Conservation (phyloP, 2,329 filamentous ascomycete species). For the Kalaharituber pfeilii region DNA sequence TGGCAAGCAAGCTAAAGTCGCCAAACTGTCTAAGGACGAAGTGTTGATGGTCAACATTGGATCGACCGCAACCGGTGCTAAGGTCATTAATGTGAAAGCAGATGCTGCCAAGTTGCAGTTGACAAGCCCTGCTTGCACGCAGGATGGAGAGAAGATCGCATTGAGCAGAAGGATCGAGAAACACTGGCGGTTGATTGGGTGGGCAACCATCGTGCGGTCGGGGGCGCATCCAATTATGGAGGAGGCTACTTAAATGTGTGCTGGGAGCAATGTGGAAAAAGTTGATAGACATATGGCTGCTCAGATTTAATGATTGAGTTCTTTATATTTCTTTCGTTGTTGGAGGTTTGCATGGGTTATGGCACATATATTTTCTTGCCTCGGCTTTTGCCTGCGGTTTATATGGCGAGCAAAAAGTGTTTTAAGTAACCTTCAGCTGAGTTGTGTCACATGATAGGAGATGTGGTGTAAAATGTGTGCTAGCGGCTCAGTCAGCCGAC, state of each 20-base stretch:
- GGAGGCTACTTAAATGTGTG: neutral
- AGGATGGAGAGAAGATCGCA: conserved; percentile 95
- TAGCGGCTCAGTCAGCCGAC: no score
- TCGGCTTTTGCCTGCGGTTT: neutral
- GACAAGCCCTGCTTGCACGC: conserved; percentile 87
- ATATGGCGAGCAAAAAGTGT: neutral
- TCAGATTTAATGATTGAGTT: neutral
- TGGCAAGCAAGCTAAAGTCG: conserved; percentile 98
- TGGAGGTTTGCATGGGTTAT: neutral
- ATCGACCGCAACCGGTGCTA: conserved; percentile 89
- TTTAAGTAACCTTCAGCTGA: neutral
- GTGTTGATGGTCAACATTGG: conserved; percentile 99
- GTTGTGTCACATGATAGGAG: neutral
- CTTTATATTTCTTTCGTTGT: neutral
- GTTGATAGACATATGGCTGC: neutral
- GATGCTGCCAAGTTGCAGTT: conserved; percentile 91
- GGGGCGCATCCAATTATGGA: conserved; percentile 1
- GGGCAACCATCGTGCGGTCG: conserved; percentile 53
- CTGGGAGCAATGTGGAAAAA: neutral
- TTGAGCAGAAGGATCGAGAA: conserved; percentile 94
- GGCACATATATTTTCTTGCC: neutral
- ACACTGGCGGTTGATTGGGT: conserved; percentile 92
- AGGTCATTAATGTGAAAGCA: conserved; percentile 91
- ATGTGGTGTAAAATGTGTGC: neutral
- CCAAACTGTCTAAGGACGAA: conserved; percentile 95